Base-by-base conservation (phyloP, 2,329 filamentous ascomycete genomes). In the Periconia macrospinosa region DNA sequence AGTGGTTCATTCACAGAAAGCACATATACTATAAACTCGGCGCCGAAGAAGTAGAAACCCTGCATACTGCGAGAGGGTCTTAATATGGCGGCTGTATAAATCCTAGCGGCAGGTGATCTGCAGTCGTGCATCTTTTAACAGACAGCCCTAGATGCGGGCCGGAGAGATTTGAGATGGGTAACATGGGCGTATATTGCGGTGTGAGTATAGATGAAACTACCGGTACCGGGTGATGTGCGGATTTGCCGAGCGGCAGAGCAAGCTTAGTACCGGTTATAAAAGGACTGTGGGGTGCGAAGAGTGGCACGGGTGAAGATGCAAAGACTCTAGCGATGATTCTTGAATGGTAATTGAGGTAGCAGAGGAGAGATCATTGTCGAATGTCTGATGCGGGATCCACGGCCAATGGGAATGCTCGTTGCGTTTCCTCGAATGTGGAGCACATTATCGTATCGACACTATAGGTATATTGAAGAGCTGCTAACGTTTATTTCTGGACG, bases 201-300 rank as follows among this genome's bases (percentile, higher is more conserved):
- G 51, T 55, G 55, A 50, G 48, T 68, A 48, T 67, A 69, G 51
- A 59, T 66, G 63, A 68, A 68, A 68, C 63, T 49, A 40, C 53
- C 52, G 53, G 55, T 49, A 37, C 53, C 52, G 53, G 56, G 57
- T 48, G 53, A 58, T 27, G 52, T 57, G 45, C 47, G 40, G 40
- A 44, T 41, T 43, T 55, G 58, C 56, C 55, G 57, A 60, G 45
- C 13, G 33, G 11, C 33, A 37, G 15, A n/a, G 33, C n/a, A n/a
- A n/a, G 11, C 33, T 37, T 37, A 37, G 33, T 37, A 37, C 11
- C 33, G 33, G 33, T n/a, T 37, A 37, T 47, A n/a, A 37, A 10
- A 37, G 6, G 11, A n/a, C 5, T 3, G 33, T n/a, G 17, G 6
- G 41, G 11, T 8, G 17, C 20, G 41, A 19, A 43, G 11, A 13